A percentile compares a stretch with the other conserved stretches of the same genome.
Conservation (phyloP, 2,329 filamentous ascomycete species). For the Aspergillus novoparasiticus region DNA sequence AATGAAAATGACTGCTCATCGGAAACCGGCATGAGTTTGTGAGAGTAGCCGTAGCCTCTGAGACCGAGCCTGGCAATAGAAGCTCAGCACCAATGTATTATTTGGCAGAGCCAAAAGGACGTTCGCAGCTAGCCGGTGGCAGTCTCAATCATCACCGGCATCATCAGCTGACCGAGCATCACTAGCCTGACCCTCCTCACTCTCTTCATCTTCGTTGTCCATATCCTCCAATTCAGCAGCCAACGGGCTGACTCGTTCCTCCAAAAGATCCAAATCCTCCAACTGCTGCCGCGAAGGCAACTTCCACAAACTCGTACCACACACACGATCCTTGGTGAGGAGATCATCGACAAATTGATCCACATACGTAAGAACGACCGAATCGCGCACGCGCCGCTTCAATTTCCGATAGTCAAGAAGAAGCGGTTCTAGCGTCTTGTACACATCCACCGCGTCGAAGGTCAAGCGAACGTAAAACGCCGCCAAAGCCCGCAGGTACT, state of each 20-base stretch:
- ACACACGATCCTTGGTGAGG: slow-evolving; percentile 83
- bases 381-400: slow-evolving; percentile 71
- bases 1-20: background rate
- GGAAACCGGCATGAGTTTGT: background rate
- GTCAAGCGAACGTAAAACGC: slow-evolving; percentile 93
- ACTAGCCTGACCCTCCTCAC: slow-evolving; percentile 26
- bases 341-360: slow-evolving; percentile 95
- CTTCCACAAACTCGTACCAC: slow-evolving; percentile 90
- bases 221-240: slow-evolving; percentile 63
- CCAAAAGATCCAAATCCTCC: slow-evolving; percentile 86
- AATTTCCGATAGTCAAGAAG: slow-evolving; percentile 83
- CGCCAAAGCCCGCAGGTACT: slow-evolving; percentile 84
- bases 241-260: slow-evolving; percentile 80
- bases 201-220: slow-evolving; percentile 36
- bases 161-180: slow-evolving; percentile 24
- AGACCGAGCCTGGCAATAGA: background rate
- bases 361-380: slow-evolving; percentile 75
- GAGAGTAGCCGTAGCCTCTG: background rate
- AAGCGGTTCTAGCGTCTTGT: slow-evolving; percentile 76
- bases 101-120: background rate
- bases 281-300: slow-evolving; percentile 78
- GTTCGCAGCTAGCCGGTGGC: background rate
- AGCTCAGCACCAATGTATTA: background rate
- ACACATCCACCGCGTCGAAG: slow-evolving; percentile 78
- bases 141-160: slow-evolving; percentile 32